A percentile compares a stretch with the other conserved stretches of the same genome.
Conservation (phyloP, 2,329 filamentous ascomycete genomes). For the Aspergillus sp. region DNA sequence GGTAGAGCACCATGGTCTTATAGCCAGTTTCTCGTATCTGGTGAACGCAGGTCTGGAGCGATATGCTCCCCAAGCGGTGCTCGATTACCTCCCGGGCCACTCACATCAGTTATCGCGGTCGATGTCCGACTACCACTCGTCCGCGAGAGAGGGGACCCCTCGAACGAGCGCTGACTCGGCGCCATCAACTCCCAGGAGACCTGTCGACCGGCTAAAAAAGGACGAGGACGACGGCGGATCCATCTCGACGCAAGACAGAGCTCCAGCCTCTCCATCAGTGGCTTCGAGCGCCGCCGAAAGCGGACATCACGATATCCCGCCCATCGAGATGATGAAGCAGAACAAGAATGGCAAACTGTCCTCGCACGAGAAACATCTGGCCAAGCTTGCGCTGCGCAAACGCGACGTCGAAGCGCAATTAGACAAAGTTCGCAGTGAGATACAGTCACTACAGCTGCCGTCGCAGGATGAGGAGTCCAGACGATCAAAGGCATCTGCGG, state of each 20-base stretch:
- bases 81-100: slow-evolving; percentile 46
- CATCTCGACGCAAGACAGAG: slow-evolving; percentile 12
- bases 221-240: slow-evolving; percentile 9
- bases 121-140: neutral
- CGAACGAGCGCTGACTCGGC: neutral
- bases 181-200: neutral
- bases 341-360: slow-evolving; percentile 30
- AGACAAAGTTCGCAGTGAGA: slow-evolving; percentile 32
- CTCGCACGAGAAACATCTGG: slow-evolving; percentile 42
- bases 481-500: slow-evolving; percentile 10
- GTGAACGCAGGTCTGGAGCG: slow-evolving; percentile 47
- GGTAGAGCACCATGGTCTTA: slow-evolving; percentile 30
- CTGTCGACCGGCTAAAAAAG: neutral
- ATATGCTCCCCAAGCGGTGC: slow-evolving; percentile 49
- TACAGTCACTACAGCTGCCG: slow-evolving; percentile 25
- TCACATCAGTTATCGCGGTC: slow-evolving; percentile 13
- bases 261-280: slow-evolving; percentile 16
- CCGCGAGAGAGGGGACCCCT: neutral
- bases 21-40: slow-evolving; percentile 34
- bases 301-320: slow-evolving; percentile 17
- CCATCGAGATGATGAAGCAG: slow-evolving; percentile 23
- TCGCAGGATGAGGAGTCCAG: slow-evolving; percentile 5
- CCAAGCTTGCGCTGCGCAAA: slow-evolving; percentile 41
- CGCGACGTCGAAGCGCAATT: slow-evolving; percentile 37
- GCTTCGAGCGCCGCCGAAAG: slow-evolving; percentile 16